phyloP scores from a whole-genome alignment of 2,329 filamentous ascomycete genomes.

The Xylaria sp. region DNA sequence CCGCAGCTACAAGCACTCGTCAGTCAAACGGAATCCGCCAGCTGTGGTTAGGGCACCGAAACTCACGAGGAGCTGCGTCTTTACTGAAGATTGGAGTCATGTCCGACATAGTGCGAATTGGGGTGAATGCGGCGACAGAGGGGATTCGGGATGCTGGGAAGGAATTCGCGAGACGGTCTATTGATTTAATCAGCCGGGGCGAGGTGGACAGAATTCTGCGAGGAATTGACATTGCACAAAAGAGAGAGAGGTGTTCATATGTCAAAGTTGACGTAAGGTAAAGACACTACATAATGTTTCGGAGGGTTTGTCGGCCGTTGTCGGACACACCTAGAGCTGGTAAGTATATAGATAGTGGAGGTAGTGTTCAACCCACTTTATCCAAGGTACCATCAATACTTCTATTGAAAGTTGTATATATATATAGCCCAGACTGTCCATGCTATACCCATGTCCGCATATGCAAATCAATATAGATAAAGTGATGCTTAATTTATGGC shows the following conservation, averaged over 20 bases:
- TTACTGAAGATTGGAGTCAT: conserved; percentile 65
- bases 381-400: neutral
- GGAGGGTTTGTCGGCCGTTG: conserved; percentile 28
- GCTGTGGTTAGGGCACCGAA: neutral
- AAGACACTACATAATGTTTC: conserved; percentile 12
- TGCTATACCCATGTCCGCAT: neutral
- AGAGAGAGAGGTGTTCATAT: conserved; percentile 16
- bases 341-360: neutral
- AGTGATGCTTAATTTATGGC: too few species aligned
- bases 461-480: too few species aligned
- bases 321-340: conserved; percentile 23
- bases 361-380: neutral
- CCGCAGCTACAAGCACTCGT: conserved; percentile 60
- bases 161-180: conserved; percentile 10
- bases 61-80: conserved; percentile 69
- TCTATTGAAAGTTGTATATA: too few species aligned
- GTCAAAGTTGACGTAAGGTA: conserved; percentile 28
- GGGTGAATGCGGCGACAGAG: conserved; percentile 46
- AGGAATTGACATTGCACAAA: conserved; percentile 40
- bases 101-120: conserved; percentile 59
- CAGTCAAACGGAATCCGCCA: conserved; percentile 36
- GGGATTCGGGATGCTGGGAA: conserved; percentile 33
- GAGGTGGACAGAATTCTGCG: conserved; percentile 40
- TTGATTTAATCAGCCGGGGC: conserved; percentile 27
- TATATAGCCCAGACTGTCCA: neutral